Base-by-base conservation (phyloP, 73 alveolate species). In the Symbiodinium pilosum region DNA sequence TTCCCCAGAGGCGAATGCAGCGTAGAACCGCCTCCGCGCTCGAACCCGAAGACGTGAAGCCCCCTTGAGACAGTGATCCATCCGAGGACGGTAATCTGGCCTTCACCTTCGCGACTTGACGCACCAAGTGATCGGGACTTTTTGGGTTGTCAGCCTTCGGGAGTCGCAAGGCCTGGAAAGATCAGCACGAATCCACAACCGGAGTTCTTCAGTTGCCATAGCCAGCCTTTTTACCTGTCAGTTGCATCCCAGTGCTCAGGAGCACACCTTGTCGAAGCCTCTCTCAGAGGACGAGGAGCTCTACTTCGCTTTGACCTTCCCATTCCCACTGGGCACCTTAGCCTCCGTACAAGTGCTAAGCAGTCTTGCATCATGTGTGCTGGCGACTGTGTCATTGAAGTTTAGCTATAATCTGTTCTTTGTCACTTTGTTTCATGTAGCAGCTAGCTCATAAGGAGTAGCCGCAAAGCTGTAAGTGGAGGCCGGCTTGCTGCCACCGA, bases 281-380 rank as follows among this genome's bases (percentile, higher is more conserved):
- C 87, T 89, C 42, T 86, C 73, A 84, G 75, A 41, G 43, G 95
- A 89, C 44, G 42, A 91, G 89, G 97, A 91, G 88, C 88, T 91
- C 11, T 69, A 69, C 77, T 91, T 91, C 40, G 97, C 97, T 36
- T 88, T 91, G 54, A 91, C 97, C 97, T 91, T 91, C 56, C 97
- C 97, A 5, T 91, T 69, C 38, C 81, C 97, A 14, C 88, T 91
- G 14, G 97, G 97, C 85, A 12, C 20, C 20, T 20, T 52, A 12
- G 28, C 69, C 9, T 52, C 20, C 20, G 69, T n/a, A n/a, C n/a
- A n/a, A 52, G 69, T 52, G 9, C 9, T 9, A 20, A 52, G 28
- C 69, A 12, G 9, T 52, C 69, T 52, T 52, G 69, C 28, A 20
- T 12, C 28, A 20, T 9, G 85, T 36, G 85, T 28, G 43, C 12